Percentiles rank a stretch among this genome's conserved stretches.
Conservation (phyloP, 805 yeast genomes). For the Ogataea degrootiae region DNA sequence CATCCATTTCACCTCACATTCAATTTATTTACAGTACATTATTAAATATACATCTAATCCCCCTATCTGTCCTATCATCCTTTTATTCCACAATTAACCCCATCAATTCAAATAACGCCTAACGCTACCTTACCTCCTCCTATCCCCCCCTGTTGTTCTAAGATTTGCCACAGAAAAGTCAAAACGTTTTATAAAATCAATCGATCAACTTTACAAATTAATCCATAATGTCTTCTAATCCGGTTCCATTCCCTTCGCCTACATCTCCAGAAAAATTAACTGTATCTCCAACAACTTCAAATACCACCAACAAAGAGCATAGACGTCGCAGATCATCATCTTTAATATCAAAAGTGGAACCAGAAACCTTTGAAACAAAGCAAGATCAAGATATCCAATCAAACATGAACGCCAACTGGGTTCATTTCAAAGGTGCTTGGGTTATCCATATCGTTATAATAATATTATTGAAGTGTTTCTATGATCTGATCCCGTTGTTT, state of each 20-base stretch:
- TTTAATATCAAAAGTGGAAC: slow-evolving; percentile 86
- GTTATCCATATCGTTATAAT: slow-evolving; percentile 83
- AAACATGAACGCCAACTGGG: slow-evolving; percentile 94
- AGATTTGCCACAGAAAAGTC: background rate
- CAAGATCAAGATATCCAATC: slow-evolving; percentile 87
- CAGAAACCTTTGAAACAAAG: slow-evolving; percentile 86
- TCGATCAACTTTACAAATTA: background rate
- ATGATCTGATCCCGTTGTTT: slow-evolving; percentile 75
- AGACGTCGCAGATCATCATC: slow-evolving; percentile 76
- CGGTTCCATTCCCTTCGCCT: slow-evolving; percentile 30
- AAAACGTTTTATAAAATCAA: background rate
- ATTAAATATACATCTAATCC: too few relatives aligned
- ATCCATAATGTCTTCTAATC: slow-evolving; percentile 13
- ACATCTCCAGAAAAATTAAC: slow-evolving; percentile 30
- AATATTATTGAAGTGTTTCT: slow-evolving; percentile 65
- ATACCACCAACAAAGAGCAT: slow-evolving; percentile 27
- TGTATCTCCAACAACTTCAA: slow-evolving; percentile 31
- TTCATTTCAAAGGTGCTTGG: slow-evolving; percentile 96
- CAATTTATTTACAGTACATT: too few relatives aligned
- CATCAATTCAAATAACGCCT: too few relatives aligned
- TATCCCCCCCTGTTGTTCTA: too few relatives aligned
- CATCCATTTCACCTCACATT: too few relatives aligned
- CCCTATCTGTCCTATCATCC: too few relatives aligned
- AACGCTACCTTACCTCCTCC: too few relatives aligned
- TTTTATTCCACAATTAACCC: too few relatives aligned